These are phyloP conservation scores for Aspergillus tubingensis DNA, from an alignment of 2,329 filamentous ascomycete species.

Conservation along the genomic window DNA sequence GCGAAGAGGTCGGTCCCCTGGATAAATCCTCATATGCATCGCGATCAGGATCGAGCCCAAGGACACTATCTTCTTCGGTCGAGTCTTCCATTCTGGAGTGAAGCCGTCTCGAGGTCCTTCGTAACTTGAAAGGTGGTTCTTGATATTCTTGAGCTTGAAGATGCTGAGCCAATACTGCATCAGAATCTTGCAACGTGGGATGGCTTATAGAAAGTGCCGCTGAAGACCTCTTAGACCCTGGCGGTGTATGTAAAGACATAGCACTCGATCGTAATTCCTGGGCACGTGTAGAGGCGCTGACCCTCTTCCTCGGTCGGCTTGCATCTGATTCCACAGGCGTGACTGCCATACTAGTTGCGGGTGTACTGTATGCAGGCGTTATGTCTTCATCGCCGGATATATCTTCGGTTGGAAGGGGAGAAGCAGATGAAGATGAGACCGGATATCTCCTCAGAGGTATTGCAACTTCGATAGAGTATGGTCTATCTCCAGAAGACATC, in stretches of 20 bases:
- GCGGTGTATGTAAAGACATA: constrained; percentile 32
- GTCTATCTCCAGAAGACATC: neutral
- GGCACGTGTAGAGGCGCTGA: constrained; percentile 51
- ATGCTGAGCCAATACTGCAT: constrained; percentile 57
- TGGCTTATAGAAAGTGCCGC: constrained; percentile 47
- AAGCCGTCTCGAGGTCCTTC: constrained; percentile 26
- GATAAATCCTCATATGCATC: constrained; percentile 18
- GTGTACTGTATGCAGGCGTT: constrained; percentile 60
- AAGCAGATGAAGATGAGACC: constrained; percentile 30
- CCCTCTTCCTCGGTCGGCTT: constrained; percentile 29
- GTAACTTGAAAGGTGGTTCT: constrained; percentile 38
- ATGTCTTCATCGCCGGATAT: constrained; percentile 40
- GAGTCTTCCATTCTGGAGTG: constrained; percentile 29
- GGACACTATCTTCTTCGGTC: constrained; percentile 18
- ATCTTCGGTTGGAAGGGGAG: constrained; percentile 44
- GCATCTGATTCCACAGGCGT: constrained; percentile 54
- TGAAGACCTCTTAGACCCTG: constrained; percentile 48
- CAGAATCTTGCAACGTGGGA: constrained; percentile 37
- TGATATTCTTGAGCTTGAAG: constrained; percentile 60
- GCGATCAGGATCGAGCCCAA: constrained; percentile 15
- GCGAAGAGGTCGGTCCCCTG: constrained; percentile 19
- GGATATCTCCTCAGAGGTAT: constrained; percentile 32
- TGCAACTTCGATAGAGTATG: constrained; percentile 30
- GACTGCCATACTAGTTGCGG: constrained; percentile 59
- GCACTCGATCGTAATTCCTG: constrained; percentile 53